A percentile compares a stretch with the other conserved stretches of the same genome.
Evolutionary conservation across 177 flowering plant genomes (phyloP).

Genomic region (Vitis hybrid): DNA sequence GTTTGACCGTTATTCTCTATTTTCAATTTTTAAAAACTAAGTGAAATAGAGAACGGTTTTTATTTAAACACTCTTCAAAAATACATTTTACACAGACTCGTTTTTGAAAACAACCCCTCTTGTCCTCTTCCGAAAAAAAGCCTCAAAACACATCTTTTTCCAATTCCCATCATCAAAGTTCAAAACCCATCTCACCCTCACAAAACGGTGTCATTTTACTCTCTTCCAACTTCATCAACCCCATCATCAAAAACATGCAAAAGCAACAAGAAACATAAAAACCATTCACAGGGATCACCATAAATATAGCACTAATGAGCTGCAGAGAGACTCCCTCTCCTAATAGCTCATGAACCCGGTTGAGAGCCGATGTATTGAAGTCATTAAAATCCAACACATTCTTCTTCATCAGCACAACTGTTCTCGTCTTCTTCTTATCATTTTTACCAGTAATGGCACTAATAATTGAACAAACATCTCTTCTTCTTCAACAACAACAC

Average conservation of each 20-base stretch:
- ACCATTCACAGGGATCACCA: conserved; percentile 25
- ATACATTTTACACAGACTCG: no score
- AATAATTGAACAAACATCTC: background rate
- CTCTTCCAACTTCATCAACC: no score
- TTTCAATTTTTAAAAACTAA: no score
- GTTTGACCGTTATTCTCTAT: no score
- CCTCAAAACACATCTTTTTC: no score
- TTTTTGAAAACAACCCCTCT: no score
- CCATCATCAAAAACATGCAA: no score
- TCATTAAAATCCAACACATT: conserved; percentile 34
- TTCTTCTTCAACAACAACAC: background rate
- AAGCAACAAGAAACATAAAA: background rate
- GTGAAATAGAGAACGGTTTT: no score
- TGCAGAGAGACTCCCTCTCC: conserved; percentile 35
- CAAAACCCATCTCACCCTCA: no score
- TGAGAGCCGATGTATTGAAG: conserved; percentile 21
- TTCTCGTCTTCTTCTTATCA: conserved; percentile 17
- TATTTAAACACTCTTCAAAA: no score
- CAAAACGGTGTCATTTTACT: fast-evolving
- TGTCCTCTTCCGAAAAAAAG: no score
- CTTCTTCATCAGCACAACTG: conserved; percentile 31
- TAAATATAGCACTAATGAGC: conserved; percentile 33
- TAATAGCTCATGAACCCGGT: conserved; percentile 26
- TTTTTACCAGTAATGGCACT: background rate
- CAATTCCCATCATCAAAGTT: no score